Base-by-base conservation (phyloP, 2,329 filamentous ascomycete genomes). In the Tolypocladium paradoxum region DNA sequence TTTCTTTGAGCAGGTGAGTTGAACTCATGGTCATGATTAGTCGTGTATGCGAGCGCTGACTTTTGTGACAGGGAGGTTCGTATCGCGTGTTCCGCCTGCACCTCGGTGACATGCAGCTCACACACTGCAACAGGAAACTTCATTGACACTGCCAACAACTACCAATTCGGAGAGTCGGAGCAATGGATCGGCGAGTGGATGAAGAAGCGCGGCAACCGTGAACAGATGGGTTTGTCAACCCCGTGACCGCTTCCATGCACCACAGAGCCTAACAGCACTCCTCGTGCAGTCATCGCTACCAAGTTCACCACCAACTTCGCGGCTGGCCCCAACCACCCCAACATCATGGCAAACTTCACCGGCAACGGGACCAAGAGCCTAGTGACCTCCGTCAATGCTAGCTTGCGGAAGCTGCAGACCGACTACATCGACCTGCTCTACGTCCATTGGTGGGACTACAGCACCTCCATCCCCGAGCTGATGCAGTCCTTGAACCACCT, bases 111-210 rank as follows among this genome's bases (percentile, higher is more conserved):
- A 27, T 9, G 20, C 24, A n/a, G 6, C 45, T 53, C 27, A 54
- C 47, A 36, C 27, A n/a, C 2, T 24, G 7, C 2, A 22, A 22
- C 37, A 54, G 85, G 86, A 27, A 89, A 89, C 68, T 88, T 89
- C 66, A 83, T 89, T 62, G 86, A 89, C 64, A 87, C 83, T 0
- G 62, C 83, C 54, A 85, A 82, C 69, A 84, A 83, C 65, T 88
- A 88, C 68, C 84, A 86, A 59, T 69, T 73, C 52, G 74, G 73
- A 55, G 75, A 87, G 64, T 80, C 79, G 1, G 85, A 88, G 66
- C 66, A 62, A 51, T 85, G 84, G 79, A 71, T 89, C 53, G 85
- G 85, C 36, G 82, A 85, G 59, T 89, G 85, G 84, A 84, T 87
- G 81, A 73, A 75, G 60, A 76, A 76, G 56, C 77, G 82, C 11